Conservation (phyloP, 108 stramenopile genomes). For the Chaetoceros muelleri region DNA sequence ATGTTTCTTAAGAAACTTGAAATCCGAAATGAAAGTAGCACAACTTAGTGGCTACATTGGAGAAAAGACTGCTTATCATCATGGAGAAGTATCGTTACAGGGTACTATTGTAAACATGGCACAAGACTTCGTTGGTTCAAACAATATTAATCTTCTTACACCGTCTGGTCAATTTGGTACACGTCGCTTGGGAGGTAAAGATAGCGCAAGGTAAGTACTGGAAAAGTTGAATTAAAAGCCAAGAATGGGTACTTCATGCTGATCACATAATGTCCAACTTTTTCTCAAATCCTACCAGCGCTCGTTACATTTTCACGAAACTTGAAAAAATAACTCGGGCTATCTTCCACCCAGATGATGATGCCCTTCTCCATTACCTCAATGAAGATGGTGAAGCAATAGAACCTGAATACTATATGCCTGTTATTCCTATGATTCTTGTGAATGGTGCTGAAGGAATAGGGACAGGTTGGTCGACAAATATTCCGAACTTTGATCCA, state of each 20-base stretch:
- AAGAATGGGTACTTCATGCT: no score
- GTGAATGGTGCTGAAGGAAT: conserved; percentile 93
- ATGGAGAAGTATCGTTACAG: conserved; percentile 93
- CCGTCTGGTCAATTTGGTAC: conserved; percentile 99
- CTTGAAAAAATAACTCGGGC: conserved; percentile 88
- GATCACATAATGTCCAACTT: no score
- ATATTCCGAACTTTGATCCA: conserved; percentile 72
- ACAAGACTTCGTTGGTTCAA: conserved; percentile 91
- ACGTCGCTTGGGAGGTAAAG: conserved; percentile 91
- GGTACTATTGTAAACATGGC: conserved; percentile 97
- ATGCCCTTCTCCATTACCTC: conserved; percentile 85
- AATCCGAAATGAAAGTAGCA: conserved; percentile 97
- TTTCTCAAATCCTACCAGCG: no score
- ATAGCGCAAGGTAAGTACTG: no score
- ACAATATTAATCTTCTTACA: conserved; percentile 94
- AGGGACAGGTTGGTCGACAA: conserved; percentile 95
- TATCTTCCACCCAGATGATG: conserved; percentile 98
- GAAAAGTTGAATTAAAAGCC: no score
- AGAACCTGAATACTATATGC: conserved; percentile 95
- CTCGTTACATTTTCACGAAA: conserved; percentile 99
- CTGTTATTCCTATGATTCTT: conserved; percentile 83
- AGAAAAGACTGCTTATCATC: conserved; percentile 98
- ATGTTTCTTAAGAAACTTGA: conserved; percentile 98
- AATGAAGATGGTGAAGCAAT: conserved; percentile 95
- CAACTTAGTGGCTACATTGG: conserved; percentile 84